Base-by-base conservation (phyloP, 306 rosid species). In the Delonix regia region DNA sequence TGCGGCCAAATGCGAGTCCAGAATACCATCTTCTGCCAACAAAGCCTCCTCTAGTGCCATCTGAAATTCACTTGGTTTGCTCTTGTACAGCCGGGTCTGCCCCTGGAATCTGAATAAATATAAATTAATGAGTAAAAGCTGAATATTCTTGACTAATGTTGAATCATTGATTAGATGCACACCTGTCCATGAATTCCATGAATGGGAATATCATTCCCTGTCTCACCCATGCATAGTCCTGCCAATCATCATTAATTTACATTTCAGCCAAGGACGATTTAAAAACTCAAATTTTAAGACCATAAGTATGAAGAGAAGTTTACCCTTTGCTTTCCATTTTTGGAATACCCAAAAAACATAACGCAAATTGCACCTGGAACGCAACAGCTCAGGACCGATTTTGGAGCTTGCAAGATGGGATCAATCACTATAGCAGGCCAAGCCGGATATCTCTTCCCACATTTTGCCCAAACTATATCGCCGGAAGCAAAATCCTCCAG, bases 141-240 rank as follows among this genome's bases (percentile, higher is more conserved):
- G 68, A 42, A 71, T 42, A 24, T 42, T 34, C 51, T 51, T 66
- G 51, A 27, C 64, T 30, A 28, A 57, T 41, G 34, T 52, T 19
- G 36, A 4, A 27, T 60, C 21, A 27, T 6, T 0, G 9, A 59
- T 71, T 30, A 64, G 81, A 81, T 12, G 70, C 89, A 33, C 6
- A 94, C 99, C 99, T 94, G 66, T 92, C 97, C 83, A 92, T 81
- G 82, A 92, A 92, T 80, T 90, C 89, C 81, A 61, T 42, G 78
- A 94, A 94, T 13, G 97, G 97, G 69, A 85, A 90, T 56, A 94
- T 47, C 97, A 82, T 90, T 77, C 99, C 99, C 74, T 86, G 92
- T 87, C 73, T 92, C 85, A 81, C 97, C 99, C 99, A 94, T 13
- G 94, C 95, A 76, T 92, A 90, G 78, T 90, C 95, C 99, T 94